These are phyloP conservation scores for Naematelia encephala DNA, from an alignment of 768 basidiomycete species.

Conservation along the genomic window DNA sequence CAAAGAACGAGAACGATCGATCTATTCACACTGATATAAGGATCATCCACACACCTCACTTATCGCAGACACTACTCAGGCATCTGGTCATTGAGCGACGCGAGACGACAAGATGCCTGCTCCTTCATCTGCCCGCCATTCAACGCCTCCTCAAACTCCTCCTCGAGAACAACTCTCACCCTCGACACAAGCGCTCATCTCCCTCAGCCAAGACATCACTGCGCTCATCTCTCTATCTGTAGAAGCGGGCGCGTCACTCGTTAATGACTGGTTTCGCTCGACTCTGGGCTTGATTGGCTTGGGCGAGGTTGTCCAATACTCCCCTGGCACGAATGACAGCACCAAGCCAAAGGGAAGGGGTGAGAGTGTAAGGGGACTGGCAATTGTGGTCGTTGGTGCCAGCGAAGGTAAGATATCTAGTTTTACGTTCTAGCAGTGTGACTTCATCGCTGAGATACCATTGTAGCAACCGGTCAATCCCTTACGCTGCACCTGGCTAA, in stretches of 20 bases:
- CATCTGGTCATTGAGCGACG: too few species aligned
- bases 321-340: background rate
- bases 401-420: conserved; percentile 25
- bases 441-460: background rate
- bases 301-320: conserved; percentile 5
- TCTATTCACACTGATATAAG: too few species aligned
- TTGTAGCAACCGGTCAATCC: conserved; percentile 30
- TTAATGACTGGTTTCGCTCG: conserved; percentile 21
- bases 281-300: conserved; percentile 15
- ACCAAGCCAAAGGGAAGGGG: background rate
- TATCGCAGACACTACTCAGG: too few species aligned
- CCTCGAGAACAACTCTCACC: background rate
- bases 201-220: conserved; percentile 30
- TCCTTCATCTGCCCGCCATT: background rate
- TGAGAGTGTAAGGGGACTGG: conserved; percentile 29
- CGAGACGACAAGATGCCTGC: too few species aligned
- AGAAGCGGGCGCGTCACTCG: conserved; percentile 24
- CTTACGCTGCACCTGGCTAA: conserved; percentile 35
- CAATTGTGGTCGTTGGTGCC: conserved; percentile 36
- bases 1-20: too few species aligned
- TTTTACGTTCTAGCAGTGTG: background rate
- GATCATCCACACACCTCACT: too few species aligned
- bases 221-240: conserved; percentile 31
- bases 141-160: background rate
- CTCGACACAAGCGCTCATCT: conserved; percentile 16